Percentiles rank a stretch among this genome's conserved stretches.
Evolutionary conservation across 306 rosid species (phyloP).

Genomic region (Cucurbita argyrosperma): DNA sequence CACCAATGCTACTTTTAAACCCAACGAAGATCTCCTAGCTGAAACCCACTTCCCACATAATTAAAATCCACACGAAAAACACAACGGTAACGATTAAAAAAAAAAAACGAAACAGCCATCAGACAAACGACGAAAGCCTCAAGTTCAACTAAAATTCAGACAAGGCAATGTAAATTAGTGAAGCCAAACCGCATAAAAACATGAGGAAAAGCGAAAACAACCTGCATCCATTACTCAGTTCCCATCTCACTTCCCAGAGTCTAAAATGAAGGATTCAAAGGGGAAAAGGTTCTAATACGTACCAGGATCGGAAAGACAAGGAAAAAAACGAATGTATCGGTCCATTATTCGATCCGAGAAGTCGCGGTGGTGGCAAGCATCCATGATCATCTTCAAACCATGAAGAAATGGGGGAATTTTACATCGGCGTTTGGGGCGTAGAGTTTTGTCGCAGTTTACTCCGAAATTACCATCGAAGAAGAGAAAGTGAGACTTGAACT

Average conservation of each 20-base stretch:
- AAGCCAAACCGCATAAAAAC: neutral
- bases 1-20: conserved; percentile 60
- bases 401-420: neutral
- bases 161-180: neutral
- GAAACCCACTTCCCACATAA: conserved; percentile 12
- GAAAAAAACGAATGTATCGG: conserved; percentile 31
- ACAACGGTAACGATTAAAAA: neutral
- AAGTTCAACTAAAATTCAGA: neutral
- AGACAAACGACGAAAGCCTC: neutral
- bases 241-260: neutral
- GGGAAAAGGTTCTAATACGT: neutral
- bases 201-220: neutral
- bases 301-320: conserved; percentile 88
- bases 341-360: conserved; percentile 35
- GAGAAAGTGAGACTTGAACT: neutral
- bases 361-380: conserved; percentile 24
- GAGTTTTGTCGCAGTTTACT: neutral
- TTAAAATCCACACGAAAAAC: neutral
- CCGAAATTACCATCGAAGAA: neutral
- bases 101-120: neutral
- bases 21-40: conserved; percentile 78
- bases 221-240: neutral
- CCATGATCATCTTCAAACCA: conserved; percentile 34
- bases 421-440: neutral
- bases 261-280: neutral